These are phyloP conservation scores for Backusella australiensis DNA, from an alignment of 192 early-diverging fungal species.

Conservation along the genomic window DNA sequence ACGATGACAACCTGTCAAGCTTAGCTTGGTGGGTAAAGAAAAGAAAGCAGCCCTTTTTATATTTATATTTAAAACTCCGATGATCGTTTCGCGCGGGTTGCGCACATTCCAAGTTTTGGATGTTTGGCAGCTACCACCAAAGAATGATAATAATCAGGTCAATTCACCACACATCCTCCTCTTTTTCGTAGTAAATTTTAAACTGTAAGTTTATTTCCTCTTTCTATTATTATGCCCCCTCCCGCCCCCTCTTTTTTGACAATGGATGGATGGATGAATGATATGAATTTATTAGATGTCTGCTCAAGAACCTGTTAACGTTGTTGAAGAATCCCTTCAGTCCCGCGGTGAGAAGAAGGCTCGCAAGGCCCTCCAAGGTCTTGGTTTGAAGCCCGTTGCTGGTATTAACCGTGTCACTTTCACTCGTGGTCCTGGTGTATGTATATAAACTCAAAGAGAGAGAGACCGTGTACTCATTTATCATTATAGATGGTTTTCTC, in stretches of 20 bases:
- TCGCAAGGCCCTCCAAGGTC: slow-evolving; percentile 91
- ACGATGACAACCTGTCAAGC: no score
- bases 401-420: slow-evolving; percentile 91
- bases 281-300: slow-evolving; percentile 1
- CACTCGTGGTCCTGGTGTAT: slow-evolving; percentile 73
- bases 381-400: slow-evolving; percentile 83
- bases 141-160: not conserved
- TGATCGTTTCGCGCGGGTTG: no score
- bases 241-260: not conserved
- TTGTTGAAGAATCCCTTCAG: slow-evolving; percentile 43
- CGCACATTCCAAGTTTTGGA: no score
- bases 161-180: not conserved
- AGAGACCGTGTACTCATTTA: not conserved
- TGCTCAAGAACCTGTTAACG: not conserved
- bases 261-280: not conserved
- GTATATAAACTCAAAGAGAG: slow-evolving; percentile 16
- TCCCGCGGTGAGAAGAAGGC: slow-evolving; percentile 94
- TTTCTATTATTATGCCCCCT: not conserved
- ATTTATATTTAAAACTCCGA: no score
- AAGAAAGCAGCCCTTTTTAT: no score
- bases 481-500: slow-evolving; percentile 68
- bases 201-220: not conserved
- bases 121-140: not conserved
- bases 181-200: not conserved
- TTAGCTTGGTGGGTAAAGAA: no score